phyloP scores from a whole-genome alignment of 2,329 filamentous ascomycete species.

The Fusarium anthophilum region DNA sequence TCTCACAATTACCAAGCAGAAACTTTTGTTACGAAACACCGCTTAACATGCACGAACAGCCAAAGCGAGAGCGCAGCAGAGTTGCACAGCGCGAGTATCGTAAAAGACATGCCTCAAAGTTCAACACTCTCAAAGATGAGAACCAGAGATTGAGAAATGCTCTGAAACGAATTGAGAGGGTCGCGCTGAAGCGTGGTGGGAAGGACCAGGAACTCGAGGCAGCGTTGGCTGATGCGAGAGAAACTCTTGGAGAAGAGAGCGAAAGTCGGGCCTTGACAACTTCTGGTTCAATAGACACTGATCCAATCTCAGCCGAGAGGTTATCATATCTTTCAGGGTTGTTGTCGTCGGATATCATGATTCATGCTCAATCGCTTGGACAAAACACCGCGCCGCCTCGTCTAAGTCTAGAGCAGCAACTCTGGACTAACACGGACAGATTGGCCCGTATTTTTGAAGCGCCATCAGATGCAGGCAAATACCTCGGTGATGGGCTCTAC shows the following conservation, averaged over 20 bases:
- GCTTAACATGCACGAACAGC: conserved; percentile 16
- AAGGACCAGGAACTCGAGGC: conserved; percentile 23
- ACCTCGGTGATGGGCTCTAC: conserved; percentile 34
- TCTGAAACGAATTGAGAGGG: conserved; percentile 26
- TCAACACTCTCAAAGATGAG: conserved; percentile 40
- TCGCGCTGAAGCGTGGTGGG: conserved; percentile 14
- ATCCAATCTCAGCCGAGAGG: background rate
- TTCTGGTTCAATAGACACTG: background rate
- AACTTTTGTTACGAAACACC: background rate
- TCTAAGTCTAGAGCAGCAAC: conserved; percentile 5
- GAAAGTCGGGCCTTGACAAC: background rate
- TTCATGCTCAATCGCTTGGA: background rate
- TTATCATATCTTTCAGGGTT: background rate
- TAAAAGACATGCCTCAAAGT: conserved; percentile 40
- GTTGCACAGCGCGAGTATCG: conserved; percentile 42
- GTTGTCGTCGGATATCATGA: background rate
- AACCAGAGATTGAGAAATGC: conserved; percentile 38
- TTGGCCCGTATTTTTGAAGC: conserved; percentile 37
- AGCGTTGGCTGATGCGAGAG: conserved; percentile 27
- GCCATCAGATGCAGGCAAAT: conserved; percentile 31
- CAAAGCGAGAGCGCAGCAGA: conserved; percentile 41
- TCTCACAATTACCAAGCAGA: conserved; percentile 25
- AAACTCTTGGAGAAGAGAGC: conserved; percentile 8
- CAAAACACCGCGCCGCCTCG: background rate
- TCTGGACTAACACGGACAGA: conserved; percentile 38